These are phyloP conservation scores for Liriodendron chinense DNA, from an alignment of 164 flowering plant genomes.

Conservation along the genomic window DNA sequence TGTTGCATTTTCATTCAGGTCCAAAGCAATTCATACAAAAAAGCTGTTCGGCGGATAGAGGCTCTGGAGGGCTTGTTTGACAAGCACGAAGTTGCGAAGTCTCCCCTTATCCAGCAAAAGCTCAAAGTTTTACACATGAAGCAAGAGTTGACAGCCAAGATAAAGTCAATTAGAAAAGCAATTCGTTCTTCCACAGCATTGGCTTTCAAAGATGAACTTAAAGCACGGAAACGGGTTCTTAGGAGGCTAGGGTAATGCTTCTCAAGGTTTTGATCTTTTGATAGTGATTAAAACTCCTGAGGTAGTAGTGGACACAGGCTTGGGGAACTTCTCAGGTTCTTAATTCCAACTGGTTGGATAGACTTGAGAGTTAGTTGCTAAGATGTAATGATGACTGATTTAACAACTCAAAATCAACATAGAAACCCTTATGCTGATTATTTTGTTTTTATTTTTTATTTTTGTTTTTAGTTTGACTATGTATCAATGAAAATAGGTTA, in stretches of 20 bases:
- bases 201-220: slow-evolving; percentile 98
- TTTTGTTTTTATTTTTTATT: no score
- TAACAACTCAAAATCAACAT: no score
- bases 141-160: slow-evolving; percentile 72
- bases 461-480: no score
- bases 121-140: slow-evolving; percentile 71
- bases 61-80: slow-evolving; percentile 79
- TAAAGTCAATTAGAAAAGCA: slow-evolving; percentile 64
- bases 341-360: no score
- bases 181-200: slow-evolving; percentile 72
- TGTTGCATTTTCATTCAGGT: slow-evolving; percentile 44
- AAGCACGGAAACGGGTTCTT: slow-evolving; percentile 85
- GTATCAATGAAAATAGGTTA: no score
- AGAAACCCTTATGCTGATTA: no score
- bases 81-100: slow-evolving; percentile 75
- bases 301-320: no score
- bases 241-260: slow-evolving; percentile 79
- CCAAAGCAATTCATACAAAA: slow-evolving; percentile 70
- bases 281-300: no score
- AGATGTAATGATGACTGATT: no score
- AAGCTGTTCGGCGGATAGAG: slow-evolving; percentile 74
- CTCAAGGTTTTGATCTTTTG: background rate
- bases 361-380: no score
- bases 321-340: background rate
- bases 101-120: slow-evolving; percentile 81